Evolutionary conservation across 805 yeast genomes (phyloP), one percentile per base, ranked within the genome.

Genomic region (Citeromyces nyonsensis): DNA sequence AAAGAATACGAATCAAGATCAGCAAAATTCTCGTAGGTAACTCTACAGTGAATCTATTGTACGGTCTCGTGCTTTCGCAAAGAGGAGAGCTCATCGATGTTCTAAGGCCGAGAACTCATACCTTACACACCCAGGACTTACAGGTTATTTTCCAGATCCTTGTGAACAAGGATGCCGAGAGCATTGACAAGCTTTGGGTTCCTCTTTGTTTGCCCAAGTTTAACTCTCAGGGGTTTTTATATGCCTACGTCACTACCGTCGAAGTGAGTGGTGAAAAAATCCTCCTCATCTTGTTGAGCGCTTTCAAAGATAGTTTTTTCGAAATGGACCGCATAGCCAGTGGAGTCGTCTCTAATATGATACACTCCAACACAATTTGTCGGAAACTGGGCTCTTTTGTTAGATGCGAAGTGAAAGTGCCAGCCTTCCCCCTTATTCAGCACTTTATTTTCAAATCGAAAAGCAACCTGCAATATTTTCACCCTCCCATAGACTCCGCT

Each of bases 141-240:
- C 81, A 79, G 32, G 57, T 82, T 6, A 52, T 91, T 15, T 72
- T 84, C 38, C 69, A 79, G 11, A 68, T 84, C 54, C 69, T 88
- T 2, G 70, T 69, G 43, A 70, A 66, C 40, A 67, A 73, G n/a
- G 54, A 57, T 30, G 59, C 72, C 1, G 36, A 41, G 30, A 38
- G 66, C 41, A 47, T 61, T 35, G 80, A 80, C 41, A 95, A 86
- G 45, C 69, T 84, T 36, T 91, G 97, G 97, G 69, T 82, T 9
- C 98, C 98, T 0, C 62, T 88, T 1, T 88, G 98, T 51, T 62
- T 88, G 49, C 95, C 97, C 1, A 73, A 80, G 42, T 88, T 88
- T 58, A 88, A 91, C 47, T 57, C 83, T 2, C 73, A 74, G 40
- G 98, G 98, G 7, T 91, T 86, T 44, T 54, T 88, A 5, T 81